Evolutionary conservation across 495 filamentous ascomycete species (phyloP), one percentile per base, ranked within the genome.

Genomic region (Talaromyces ruber): DNA sequence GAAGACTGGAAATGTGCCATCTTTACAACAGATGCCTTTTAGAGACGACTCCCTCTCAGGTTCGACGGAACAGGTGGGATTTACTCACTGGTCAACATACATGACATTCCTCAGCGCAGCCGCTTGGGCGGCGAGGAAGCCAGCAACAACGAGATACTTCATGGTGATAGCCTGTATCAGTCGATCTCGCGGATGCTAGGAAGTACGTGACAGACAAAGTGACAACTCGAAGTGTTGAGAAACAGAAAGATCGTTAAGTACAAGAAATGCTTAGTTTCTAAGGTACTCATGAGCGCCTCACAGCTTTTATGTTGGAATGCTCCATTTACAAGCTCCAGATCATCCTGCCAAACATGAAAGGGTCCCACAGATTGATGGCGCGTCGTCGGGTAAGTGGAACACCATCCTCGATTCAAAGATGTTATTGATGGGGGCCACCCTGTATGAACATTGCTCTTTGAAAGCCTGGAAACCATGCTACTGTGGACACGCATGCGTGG

Each of bases 21-120:
- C 59, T 60, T 47, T 60, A 11, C 4, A 54, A 54, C 3, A 32
- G 2, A 32, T 32, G 18, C 6, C n/a, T 32, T 9, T 34, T 34
- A 22, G 29, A 32, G 26, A 58, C 12, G 29, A 21, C 12, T 8
- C 7, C 6, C n/a, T 55, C 12, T 14, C 12, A 18, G 18, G 3
- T 6, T 16, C 18, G 7, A 34, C 22, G 7, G 37, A n/a, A 14
- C 45, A 12, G 16, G 32, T 22, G 30, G 26, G 29, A 30, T 25
- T 11, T 30, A 60, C 59, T 52, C 24, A 60, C 59, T 60, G 24
- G 59, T 60, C 59, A 52, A 60, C 59, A 34, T 60, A 60, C 39
- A 60, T 52, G 59, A 60, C 59, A 22, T 60, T 60, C 45, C 59
- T 60, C 59, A 60, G 18, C 22, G 59, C 59, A 50, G 59, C 59